Conservation (phyloP, 2,329 filamentous ascomycete species). For the Colletotrichum eleusines region DNA sequence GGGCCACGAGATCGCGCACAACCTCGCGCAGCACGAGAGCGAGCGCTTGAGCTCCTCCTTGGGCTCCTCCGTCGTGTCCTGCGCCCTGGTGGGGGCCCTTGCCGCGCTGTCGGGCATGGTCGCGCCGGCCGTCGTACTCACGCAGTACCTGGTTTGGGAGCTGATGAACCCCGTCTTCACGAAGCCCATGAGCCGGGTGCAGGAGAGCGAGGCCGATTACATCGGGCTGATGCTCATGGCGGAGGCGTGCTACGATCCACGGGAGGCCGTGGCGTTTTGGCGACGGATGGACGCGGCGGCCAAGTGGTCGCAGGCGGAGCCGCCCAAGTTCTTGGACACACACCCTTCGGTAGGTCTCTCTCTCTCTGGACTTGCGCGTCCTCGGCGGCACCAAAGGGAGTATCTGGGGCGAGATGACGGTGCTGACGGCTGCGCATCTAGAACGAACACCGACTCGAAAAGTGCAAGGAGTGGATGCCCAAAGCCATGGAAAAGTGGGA, state of each 20-base stretch:
- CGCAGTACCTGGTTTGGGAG: constrained; percentile 57
- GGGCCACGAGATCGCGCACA: constrained; percentile 85
- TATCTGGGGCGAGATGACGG: too few species aligned
- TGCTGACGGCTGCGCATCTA: constrained; percentile 46
- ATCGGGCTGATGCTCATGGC: constrained; percentile 88
- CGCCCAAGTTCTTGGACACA: constrained; percentile 80
- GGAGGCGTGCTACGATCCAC: constrained; percentile 80
- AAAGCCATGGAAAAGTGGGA: constrained; percentile 66
- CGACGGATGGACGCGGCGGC: constrained; percentile 70
- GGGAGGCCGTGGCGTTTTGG: constrained; percentile 76
- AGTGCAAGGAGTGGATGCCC: constrained; percentile 74
- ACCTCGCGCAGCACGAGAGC: constrained; percentile 74
- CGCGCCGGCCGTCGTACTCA: constrained; percentile 57
- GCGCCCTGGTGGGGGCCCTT: constrained; percentile 62
- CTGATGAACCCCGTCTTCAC: constrained; percentile 74
- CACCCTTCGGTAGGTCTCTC: constrained; percentile 73
- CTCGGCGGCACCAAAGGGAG: not conserved
- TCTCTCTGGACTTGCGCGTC: not conserved
- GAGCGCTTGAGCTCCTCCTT: constrained; percentile 71
- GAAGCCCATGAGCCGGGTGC: constrained; percentile 75
- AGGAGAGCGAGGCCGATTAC: constrained; percentile 84
- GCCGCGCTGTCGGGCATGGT: constrained; percentile 61
- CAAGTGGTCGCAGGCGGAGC: constrained; percentile 55
- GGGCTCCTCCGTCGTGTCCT: constrained; percentile 64
- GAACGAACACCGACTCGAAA: constrained; percentile 72